A percentile compares a stretch with the other conserved stretches of the same genome.
These are phyloP conservation scores for Blastobotrys chiropterorum DNA, from an alignment of 805 yeast genomes.

Conservation along the genomic window DNA sequence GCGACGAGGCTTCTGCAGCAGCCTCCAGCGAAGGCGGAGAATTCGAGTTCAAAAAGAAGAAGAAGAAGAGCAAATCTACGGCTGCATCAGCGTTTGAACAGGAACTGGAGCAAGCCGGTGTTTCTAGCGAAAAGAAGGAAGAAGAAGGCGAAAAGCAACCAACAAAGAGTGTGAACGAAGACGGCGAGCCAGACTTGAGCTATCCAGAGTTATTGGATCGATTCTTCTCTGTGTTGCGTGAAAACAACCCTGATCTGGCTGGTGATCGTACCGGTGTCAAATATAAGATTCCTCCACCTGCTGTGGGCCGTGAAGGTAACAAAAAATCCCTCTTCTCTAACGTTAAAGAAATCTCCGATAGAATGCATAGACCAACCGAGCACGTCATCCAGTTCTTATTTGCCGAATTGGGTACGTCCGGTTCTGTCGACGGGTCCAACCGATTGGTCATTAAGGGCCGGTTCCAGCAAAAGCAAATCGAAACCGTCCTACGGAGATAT, in stretches of 20 bases:
- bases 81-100: slow-evolving; percentile 70
- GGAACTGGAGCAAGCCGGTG: slow-evolving; percentile 85
- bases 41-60: slow-evolving; percentile 66
- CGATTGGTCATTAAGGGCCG: slow-evolving; percentile 97
- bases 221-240: slow-evolving; percentile 78
- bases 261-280: slow-evolving; percentile 91
- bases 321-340: slow-evolving; percentile 95
- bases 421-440: slow-evolving; percentile 97
- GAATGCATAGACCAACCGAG: slow-evolving; percentile 93
- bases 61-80: slow-evolving; percentile 32
- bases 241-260: slow-evolving; percentile 96
- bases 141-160: slow-evolving; percentile 39
- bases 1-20: slow-evolving; percentile 46
- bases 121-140: slow-evolving; percentile 23
- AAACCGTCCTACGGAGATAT: slow-evolving; percentile 91
- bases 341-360: slow-evolving; percentile 89
- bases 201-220: slow-evolving; percentile 75
- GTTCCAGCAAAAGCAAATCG: slow-evolving; percentile 96
- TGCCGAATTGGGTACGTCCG: slow-evolving; percentile 99
- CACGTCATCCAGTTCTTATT: slow-evolving; percentile 94
- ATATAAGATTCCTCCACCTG: slow-evolving; percentile 96
- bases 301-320: slow-evolving; percentile 93
- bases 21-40: slow-evolving; percentile 33
- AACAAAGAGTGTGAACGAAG: slow-evolving; percentile 25
- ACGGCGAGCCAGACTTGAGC: slow-evolving; percentile 51